phyloP scores from a whole-genome alignment of 2,329 filamentous ascomycete species.

The Fusarium lyarnte region DNA sequence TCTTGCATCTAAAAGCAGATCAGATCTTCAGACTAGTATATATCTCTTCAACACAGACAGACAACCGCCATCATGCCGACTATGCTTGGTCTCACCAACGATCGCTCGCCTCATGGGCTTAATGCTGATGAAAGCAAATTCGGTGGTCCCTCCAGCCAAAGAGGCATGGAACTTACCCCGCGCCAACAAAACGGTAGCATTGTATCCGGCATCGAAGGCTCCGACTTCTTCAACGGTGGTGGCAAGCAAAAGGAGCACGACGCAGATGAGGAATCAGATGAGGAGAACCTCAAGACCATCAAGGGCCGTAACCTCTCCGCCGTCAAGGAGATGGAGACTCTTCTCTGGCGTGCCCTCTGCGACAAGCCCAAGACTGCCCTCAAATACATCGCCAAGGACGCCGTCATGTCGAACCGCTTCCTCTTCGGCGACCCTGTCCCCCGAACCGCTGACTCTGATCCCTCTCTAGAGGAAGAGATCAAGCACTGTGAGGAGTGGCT shows the following conservation, averaged over 20 bases:
- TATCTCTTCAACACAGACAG: background rate
- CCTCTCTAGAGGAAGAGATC: constrained; percentile 40
- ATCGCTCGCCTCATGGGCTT: constrained; percentile 39
- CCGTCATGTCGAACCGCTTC: constrained; percentile 43
- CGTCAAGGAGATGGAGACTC: constrained; percentile 44
- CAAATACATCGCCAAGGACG: constrained; percentile 43
- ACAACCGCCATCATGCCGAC: constrained; percentile 39
- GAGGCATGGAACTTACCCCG: constrained; percentile 35
- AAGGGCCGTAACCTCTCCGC: constrained; percentile 42
- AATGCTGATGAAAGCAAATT: constrained; percentile 28
- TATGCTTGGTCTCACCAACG: constrained; percentile 43
- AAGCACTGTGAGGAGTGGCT: constrained; percentile 44
- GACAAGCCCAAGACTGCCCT: constrained; percentile 43
- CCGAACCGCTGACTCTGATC: constrained; percentile 41
- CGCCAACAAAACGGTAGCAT: constrained; percentile 22
- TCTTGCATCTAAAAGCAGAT: constrained; percentile 9
- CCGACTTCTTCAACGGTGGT: constrained; percentile 41
- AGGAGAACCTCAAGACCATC: constrained; percentile 43
- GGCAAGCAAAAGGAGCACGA: constrained; percentile 36
- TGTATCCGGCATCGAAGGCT: constrained; percentile 37
- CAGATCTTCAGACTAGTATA: background rate
- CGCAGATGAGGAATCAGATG: constrained; percentile 39
- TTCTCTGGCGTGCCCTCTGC: constrained; percentile 44
- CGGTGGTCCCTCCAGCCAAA: constrained; percentile 11
- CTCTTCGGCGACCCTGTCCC: constrained; percentile 40